These are phyloP conservation scores for Incumbomyces delicatus DNA, from an alignment of 2,329 filamentous ascomycete species.

Conservation along the genomic window DNA sequence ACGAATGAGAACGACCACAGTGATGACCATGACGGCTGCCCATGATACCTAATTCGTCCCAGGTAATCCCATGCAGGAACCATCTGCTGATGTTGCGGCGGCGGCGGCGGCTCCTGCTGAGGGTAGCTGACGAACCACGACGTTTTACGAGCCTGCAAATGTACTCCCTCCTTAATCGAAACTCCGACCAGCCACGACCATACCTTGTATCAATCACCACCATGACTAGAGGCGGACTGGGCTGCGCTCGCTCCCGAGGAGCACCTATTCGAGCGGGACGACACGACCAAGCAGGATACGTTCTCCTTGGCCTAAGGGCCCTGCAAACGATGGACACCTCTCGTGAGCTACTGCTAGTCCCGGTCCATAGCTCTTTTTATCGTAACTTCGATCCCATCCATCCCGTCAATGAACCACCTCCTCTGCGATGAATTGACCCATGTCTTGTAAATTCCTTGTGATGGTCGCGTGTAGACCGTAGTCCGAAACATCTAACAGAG, in stretches of 20 bases:
- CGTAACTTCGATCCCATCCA: not conserved
- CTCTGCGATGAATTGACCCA: no score
- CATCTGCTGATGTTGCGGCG: not conserved
- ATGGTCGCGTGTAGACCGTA: no score
- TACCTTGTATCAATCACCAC: not conserved
- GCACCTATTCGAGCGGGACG: no score
- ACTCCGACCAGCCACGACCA: not conserved
- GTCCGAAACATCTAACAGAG: no score
- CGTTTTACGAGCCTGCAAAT: not conserved
- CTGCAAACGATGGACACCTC: no score
- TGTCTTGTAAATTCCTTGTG: no score
- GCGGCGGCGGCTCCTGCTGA: not conserved
- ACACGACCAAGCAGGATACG: no score
- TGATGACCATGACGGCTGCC: slow-evolving; percentile 3
- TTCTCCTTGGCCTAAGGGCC: no score
- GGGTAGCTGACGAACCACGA: slow-evolving; percentile 3
- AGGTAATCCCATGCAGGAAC: no score
- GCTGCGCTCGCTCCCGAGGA: no score
- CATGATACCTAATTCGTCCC: slow-evolving; percentile 1
- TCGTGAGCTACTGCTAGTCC: not conserved
- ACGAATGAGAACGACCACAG: not conserved
- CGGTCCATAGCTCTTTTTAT: slow-evolving; percentile 1
- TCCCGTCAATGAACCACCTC: no score
- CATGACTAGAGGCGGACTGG: not conserved
- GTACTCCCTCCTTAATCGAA: slow-evolving; percentile 1